Evolutionary conservation across 176 grass and related monocot genomes (phyloP), one percentile per base, ranked within the genome.

Genomic region (Carex kokanica): DNA sequence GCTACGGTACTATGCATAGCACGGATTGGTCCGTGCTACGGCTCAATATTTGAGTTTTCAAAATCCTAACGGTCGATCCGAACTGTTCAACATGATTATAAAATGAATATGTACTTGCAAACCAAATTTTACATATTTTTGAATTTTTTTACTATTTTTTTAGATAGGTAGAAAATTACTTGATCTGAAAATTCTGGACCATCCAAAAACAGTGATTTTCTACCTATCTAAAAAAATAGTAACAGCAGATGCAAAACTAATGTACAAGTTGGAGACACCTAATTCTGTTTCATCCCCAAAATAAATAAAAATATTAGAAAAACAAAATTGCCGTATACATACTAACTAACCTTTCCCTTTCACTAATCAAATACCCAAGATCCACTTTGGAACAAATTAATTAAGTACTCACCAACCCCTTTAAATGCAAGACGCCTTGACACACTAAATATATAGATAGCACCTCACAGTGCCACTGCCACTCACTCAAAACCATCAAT

Each of bases 371-470:
- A 77, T 29, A 55, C 21, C 47, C 13, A 77, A 27, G 11, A 55
- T 55, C 73, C 24, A 31, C 55, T 25, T 75, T 55, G 49, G 9
- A 77, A 34, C 32, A 0, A 34, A 17, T 65, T 8, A 32, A 54
- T 77, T 77, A 77, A 77, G 49, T 16, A 17, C 13, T 31, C 73
- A 55, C 73, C 73, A 77, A 77, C 24, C 78, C 57, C 12, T 63
- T 81, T 81, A 45, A 81, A 81, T 61, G 52, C 57, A 81, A 36
- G 32, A 27, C 25, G 8, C 54, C 57, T 81, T 47, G 54, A 41
- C n/a, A 81, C 27, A 63, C 53, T 80, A 43, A 23, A 63, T 81
- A 81, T 78, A 78, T 60, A 79, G 63, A 38, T 38, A 58, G 4
- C 59, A 21, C 20, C 8, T 80, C 57, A 21, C 55, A 16, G 40